Evolutionary conservation across 148 eudicot genomes (phyloP).

Genomic region (Pharnaceum exiguum): DNA sequence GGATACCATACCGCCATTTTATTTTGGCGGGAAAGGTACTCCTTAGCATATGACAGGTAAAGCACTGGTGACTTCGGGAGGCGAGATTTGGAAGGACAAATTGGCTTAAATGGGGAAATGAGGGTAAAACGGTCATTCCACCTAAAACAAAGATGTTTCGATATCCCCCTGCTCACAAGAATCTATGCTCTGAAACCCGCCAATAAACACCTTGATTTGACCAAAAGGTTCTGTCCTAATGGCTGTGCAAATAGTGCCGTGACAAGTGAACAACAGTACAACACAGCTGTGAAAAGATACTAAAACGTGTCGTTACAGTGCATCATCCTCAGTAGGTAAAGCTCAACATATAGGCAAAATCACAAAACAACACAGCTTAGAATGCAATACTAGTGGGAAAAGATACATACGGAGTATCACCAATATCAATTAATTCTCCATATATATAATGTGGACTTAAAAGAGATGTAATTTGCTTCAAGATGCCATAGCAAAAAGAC

Average conservation of each 20-base stretch:
- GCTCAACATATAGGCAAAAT: conserved; percentile 15
- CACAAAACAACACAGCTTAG: too few species aligned
- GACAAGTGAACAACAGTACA: neutral
- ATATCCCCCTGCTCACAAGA: neutral
- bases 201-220: conserved; percentile 23
- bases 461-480: too few species aligned
- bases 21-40: conserved; percentile 53
- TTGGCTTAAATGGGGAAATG: conserved; percentile 14
- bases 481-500: too few species aligned
- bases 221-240: conserved; percentile 10
- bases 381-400: too few species aligned
- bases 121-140: conserved; percentile 27
- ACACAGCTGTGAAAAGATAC: conserved; percentile 15
- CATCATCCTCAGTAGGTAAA: too few species aligned
- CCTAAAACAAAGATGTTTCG: conserved; percentile 14
- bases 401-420: too few species aligned
- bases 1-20: conserved; percentile 21
- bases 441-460: too few species aligned
- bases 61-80: conserved; percentile 24
- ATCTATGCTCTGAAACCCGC: conserved; percentile 1
- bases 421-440: too few species aligned
- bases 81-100: conserved; percentile 18
- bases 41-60: conserved; percentile 18
- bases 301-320: conserved; percentile 11
- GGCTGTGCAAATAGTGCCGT: too few species aligned